These are phyloP conservation scores for Mycena latifolia DNA, from an alignment of 768 basidiomycete species.

Conservation along the genomic window DNA sequence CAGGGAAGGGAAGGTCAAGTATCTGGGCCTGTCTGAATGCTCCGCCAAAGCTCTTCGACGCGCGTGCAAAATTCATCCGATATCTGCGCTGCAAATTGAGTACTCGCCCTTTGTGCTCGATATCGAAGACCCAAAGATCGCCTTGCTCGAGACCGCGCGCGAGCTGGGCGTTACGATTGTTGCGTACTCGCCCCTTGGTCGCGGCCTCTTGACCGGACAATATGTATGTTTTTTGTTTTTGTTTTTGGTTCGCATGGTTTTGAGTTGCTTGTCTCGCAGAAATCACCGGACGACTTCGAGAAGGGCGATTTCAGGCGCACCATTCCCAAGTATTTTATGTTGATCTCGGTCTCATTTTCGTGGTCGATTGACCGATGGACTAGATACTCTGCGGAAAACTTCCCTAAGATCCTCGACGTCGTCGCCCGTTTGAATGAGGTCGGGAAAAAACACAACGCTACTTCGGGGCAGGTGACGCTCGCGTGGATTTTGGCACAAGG, in stretches of 20 bases:
- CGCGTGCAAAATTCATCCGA: slow-evolving; percentile 59
- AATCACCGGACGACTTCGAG: slow-evolving; percentile 55
- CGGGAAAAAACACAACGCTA: slow-evolving; percentile 48
- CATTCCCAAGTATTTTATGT: slow-evolving; percentile 45
- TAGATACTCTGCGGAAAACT: slow-evolving; percentile 54
- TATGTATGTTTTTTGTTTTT: slow-evolving; percentile 44
- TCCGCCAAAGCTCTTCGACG: slow-evolving; percentile 57
- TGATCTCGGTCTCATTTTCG: slow-evolving; percentile 42
- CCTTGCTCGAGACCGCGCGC: slow-evolving; percentile 51
- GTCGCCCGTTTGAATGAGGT: slow-evolving; percentile 49
- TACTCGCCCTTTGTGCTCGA: slow-evolving; percentile 58
- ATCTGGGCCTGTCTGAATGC: slow-evolving; percentile 65
- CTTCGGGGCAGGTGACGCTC: slow-evolving; percentile 56
- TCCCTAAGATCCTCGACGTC: slow-evolving; percentile 54
- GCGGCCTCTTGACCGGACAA: slow-evolving; percentile 62
- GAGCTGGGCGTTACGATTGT: slow-evolving; percentile 60
- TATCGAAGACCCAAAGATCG: slow-evolving; percentile 54
- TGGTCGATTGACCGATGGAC: not conserved
- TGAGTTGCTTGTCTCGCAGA: slow-evolving; percentile 50
- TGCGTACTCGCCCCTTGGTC: slow-evolving; percentile 61
- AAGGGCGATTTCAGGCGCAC: slow-evolving; percentile 49
- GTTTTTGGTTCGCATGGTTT: slow-evolving; percentile 36
- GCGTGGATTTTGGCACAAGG: slow-evolving; percentile 62
- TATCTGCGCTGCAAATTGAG: slow-evolving; percentile 58
- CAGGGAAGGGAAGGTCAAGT: slow-evolving; percentile 57